Evolutionary conservation across 2,329 filamentous ascomycete species (phyloP).

Genomic region (Stachybotrys chartarum): DNA sequence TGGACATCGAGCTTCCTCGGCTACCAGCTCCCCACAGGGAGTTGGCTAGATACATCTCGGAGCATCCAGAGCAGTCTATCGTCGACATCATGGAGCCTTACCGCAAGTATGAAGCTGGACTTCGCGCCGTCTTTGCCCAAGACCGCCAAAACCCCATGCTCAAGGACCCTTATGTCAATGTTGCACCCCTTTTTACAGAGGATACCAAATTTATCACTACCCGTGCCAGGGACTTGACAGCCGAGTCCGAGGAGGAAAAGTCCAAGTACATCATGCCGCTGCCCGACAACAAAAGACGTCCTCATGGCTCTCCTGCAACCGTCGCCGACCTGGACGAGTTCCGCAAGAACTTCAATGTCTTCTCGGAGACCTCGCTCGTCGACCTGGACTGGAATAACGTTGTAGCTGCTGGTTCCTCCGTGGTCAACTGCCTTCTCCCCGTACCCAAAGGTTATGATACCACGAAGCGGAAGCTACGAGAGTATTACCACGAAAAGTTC

Average conservation of each 20-base stretch:
- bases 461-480: slow-evolving; percentile 55
- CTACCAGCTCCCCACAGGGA: slow-evolving; percentile 38
- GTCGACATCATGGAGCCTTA: slow-evolving; percentile 56
- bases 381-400: slow-evolving; percentile 80
- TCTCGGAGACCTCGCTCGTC: slow-evolving; percentile 69
- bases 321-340: slow-evolving; percentile 64
- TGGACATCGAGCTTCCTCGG: slow-evolving; percentile 26
- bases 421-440: slow-evolving; percentile 71
- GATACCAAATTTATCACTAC: slow-evolving; percentile 51
- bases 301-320: slow-evolving; percentile 57
- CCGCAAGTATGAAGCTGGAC: slow-evolving; percentile 57
- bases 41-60: slow-evolving; percentile 45
- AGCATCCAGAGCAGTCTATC: slow-evolving; percentile 46
- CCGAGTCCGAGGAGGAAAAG: slow-evolving; percentile 53
- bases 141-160: slow-evolving; percentile 52
- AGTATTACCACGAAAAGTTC: slow-evolving; percentile 77
- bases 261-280: slow-evolving; percentile 65
- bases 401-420: slow-evolving; percentile 72
- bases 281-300: slow-evolving; percentile 51
- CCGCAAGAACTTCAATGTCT: slow-evolving; percentile 71
- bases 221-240: slow-evolving; percentile 50
- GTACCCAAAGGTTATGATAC: slow-evolving; percentile 54
- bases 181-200: slow-evolving; percentile 58
- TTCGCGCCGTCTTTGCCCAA: slow-evolving; percentile 64
- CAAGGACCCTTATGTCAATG: slow-evolving; percentile 51